Conservation (phyloP, 2,329 filamentous ascomycete genomes). For the Aspergillus tamarii region DNA sequence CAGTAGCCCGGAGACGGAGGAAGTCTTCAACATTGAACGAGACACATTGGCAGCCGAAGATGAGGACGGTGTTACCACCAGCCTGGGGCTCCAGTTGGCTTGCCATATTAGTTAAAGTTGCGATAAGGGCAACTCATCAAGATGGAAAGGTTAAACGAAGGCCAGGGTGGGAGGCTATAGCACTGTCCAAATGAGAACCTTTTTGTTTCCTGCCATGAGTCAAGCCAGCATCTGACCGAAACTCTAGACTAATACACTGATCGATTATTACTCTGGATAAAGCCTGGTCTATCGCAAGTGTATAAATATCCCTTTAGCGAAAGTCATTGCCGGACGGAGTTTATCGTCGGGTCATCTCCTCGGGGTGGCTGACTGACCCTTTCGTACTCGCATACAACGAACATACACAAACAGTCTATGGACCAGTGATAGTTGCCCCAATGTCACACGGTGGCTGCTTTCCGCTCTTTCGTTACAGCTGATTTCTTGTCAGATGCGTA, state of each 20-base stretch:
- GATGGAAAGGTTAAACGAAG: background rate
- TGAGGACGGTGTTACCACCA: conserved; percentile 11
- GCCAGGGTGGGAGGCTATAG: background rate
- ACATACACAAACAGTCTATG: background rate
- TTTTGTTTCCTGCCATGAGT: background rate
- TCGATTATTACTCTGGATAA: too few relatives aligned
- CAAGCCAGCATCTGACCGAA: background rate
- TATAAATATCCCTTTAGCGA: conserved; percentile 8
- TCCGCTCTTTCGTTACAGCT: background rate
- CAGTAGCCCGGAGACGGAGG: conserved; percentile 11
- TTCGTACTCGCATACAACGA: background rate
- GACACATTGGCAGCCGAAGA: conserved; percentile 26
- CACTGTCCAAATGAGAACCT: background rate
- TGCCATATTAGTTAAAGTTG: background rate
- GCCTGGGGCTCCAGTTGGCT: background rate
- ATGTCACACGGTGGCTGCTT: background rate
- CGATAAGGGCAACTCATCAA: background rate
- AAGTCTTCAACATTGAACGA: conserved; percentile 20
- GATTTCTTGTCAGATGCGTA: background rate
- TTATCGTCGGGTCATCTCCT: conserved; percentile 22
- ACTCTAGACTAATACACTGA: too few relatives aligned
- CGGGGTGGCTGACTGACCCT: conserved; percentile 8
- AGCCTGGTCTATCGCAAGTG: background rate
- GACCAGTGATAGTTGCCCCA: background rate
- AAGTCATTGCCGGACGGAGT: conserved; percentile 16